Base-by-base conservation (phyloP, 352 stramenopile species). In the Pythium aristosporum region DNA sequence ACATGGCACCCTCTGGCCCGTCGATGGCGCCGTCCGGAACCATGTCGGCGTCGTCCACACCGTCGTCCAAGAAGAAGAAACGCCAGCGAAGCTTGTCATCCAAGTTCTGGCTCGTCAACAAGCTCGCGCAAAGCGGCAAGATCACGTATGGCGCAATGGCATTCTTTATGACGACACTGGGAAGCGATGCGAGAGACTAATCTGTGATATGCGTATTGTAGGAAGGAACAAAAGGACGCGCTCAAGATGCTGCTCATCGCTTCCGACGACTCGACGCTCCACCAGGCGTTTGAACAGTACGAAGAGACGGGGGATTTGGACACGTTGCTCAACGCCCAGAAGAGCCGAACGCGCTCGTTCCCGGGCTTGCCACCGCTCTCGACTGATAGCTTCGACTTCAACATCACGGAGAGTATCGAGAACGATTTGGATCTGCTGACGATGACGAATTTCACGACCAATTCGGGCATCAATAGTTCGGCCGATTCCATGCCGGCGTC, bases 41-140 rank as follows among this genome's bases (percentile, higher is more conserved):
- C 18, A 49, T 57, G 34, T 52, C 64, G 1, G 48, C 64, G 1
- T 52, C 57, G 11, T 52, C 64, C 0, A 49, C 64, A 1, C 49
- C 57, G 11, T 23, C 54, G 7, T 86, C 73, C 49, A 89, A 89
- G 58, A 62, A 89, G 54, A 62, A 79, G 8, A 93, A 91, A 59
- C 78, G 85, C 15, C 77, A 74, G 46, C 80, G 85, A 23, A 91
- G 82, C 37, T 70, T 93, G 12, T 93, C 85, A 64, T 91, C 82
- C 69, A 93, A 93, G 69, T 93, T 91, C 48, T 91, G 80, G 85
- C 85, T 91, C 39, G 79, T 93, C 36, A 91, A 93, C 75, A 91
- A 89, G 46, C 76, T 93, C 46, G 85, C 85, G 12, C 73, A 80
- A 39, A 90, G 77, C 61, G 85, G 85, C 37, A 89, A 88, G 71